phyloP scores from a whole-genome alignment of 2,329 filamentous ascomycete genomes.

The Bipolaris oryzae region DNA sequence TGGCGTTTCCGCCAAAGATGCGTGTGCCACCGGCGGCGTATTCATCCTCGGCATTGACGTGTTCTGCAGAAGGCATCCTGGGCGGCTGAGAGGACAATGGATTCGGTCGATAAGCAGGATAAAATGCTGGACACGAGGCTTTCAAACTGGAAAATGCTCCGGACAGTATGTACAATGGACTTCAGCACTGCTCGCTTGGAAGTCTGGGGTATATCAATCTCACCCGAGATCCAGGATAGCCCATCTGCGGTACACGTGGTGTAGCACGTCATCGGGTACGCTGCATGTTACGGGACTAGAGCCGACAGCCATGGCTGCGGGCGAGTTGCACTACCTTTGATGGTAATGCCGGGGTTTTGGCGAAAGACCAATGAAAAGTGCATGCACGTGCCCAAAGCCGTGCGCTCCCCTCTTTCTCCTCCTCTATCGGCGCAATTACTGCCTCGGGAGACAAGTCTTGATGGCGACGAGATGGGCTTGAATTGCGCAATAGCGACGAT shows the following conservation, averaged over 20 bases:
- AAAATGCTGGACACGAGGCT: neutral
- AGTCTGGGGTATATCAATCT: conserved; percentile 6
- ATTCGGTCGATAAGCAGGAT: neutral
- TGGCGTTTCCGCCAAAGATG: conserved; percentile 30
- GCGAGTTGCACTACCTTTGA: conserved; percentile 3
- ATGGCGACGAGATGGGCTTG: conserved; percentile 12
- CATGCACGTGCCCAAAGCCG: conserved; percentile 6
- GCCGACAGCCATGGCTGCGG: conserved; percentile 1
- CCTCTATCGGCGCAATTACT: conserved; percentile 10
- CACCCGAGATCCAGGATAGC: neutral
- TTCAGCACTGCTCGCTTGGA: neutral
- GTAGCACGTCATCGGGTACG: conserved; percentile 15
- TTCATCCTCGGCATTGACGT: conserved; percentile 8
- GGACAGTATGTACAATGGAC: neutral
- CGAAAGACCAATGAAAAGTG: conserved; percentile 6
- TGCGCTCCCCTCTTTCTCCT: conserved; percentile 6
- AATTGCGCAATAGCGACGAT: conserved; percentile 32
- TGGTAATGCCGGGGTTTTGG: neutral
- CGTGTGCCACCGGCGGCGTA: conserved; percentile 5
- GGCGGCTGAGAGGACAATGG: neutral
- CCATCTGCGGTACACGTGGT: neutral
- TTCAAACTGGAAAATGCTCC: neutral
- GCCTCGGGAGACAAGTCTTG: conserved; percentile 8
- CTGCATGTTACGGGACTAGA: conserved; percentile 12
- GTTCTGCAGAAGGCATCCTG: conserved; percentile 34